phyloP scores from a whole-genome alignment of 2,329 filamentous ascomycete species.

The Colletotrichum agaves region DNA sequence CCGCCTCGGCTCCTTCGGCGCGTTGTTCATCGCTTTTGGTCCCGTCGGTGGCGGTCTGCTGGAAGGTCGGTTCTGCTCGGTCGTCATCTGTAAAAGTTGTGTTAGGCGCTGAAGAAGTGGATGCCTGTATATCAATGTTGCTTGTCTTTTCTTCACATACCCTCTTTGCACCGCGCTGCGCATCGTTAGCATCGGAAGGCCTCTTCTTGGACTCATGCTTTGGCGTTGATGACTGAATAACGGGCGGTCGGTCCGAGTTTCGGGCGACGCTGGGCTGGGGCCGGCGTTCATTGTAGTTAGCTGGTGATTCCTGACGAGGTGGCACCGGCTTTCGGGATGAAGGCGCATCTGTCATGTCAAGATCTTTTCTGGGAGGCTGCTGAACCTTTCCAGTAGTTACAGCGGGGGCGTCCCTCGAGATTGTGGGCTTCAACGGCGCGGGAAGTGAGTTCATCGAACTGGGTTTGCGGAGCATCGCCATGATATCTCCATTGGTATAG shows the following conservation, averaged over 20 bases:
- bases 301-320: slow-evolving; percentile 10
- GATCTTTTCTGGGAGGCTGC: slow-evolving; percentile 20
- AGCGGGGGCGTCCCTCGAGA: slow-evolving; percentile 34
- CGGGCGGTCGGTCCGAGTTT: slow-evolving; percentile 43
- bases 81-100: slow-evolving; percentile 28
- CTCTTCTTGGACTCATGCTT: slow-evolving; percentile 53
- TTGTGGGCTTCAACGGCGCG: slow-evolving; percentile 42
- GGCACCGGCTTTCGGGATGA: slow-evolving; percentile 1
- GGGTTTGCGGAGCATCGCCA: slow-evolving; percentile 59
- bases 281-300: slow-evolving; percentile 14
- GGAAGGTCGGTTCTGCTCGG: slow-evolving; percentile 30
- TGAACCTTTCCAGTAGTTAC: neutral
- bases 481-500: slow-evolving; percentile 76
- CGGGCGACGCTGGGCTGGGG: slow-evolving; percentile 25
- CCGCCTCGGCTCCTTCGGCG: slow-evolving; percentile 40
- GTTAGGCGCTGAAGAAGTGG: slow-evolving; percentile 13
- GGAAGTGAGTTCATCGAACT: slow-evolving; percentile 43
- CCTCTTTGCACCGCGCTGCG: slow-evolving; percentile 51
- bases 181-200: slow-evolving; percentile 51
- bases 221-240: slow-evolving; percentile 52
- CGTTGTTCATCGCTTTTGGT: slow-evolving; percentile 28
- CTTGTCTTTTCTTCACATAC: slow-evolving; percentile 47
- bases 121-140: neutral
- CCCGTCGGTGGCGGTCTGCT: slow-evolving; percentile 37
- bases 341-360: slow-evolving; percentile 36